These are phyloP conservation scores for Eucalyptus erythrocorys DNA, from an alignment of 345 rosid species.

Conservation along the genomic window DNA sequence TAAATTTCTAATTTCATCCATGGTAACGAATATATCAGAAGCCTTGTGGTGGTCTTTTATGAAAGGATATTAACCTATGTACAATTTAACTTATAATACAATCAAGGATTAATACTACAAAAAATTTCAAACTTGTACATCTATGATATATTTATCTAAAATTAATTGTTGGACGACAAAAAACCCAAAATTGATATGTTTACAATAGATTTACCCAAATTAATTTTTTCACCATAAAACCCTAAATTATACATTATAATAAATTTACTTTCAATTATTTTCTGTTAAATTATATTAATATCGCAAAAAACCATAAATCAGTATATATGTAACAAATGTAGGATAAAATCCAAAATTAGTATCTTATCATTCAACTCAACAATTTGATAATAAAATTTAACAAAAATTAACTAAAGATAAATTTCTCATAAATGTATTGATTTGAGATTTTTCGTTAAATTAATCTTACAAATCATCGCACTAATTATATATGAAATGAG, in stretches of 20 bases:
- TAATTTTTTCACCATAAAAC: no score
- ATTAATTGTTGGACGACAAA: fast-evolving
- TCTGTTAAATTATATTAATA: no score
- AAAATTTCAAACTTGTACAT: no score
- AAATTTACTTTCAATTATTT: no score
- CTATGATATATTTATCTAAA: no score
- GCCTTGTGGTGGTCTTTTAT: background rate
- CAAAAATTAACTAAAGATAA: fast-evolving
- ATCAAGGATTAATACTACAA: background rate
- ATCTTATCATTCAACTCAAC: fast-evolving
- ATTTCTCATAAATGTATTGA: fast-evolving
- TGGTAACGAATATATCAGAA: background rate
- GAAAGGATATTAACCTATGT: background rate
- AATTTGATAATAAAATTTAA: no score
- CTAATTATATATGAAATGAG: background rate
- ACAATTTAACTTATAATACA: background rate
- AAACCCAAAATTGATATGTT: no score
- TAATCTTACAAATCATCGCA: background rate
- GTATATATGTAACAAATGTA: fast-evolving
- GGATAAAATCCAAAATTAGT: fast-evolving
- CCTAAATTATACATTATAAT: no score
- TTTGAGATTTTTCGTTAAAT: fast-evolving
- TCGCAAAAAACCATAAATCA: fast-evolving
- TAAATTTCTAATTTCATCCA: background rate
- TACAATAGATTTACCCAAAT: fast-evolving